These are phyloP conservation scores for Plasmodium chabaudi DNA, from an alignment of 169 alveolate species.

Conservation along the genomic window DNA sequence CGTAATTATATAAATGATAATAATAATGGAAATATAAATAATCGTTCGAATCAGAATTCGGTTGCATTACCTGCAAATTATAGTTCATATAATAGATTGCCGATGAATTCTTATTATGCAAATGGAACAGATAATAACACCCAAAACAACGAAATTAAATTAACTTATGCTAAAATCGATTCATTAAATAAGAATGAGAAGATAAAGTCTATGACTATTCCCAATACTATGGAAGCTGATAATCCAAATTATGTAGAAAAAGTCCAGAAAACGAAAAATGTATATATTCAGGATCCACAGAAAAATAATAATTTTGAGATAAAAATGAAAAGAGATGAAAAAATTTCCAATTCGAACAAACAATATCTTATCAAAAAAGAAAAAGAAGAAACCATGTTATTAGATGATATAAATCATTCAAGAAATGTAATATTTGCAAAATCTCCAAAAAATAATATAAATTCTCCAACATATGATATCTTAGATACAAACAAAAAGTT, in stretches of 20 bases:
- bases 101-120: constrained; percentile 9
- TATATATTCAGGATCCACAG: neutral
- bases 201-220: neutral
- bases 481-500: no score
- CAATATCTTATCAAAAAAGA: no score
- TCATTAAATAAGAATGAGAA: constrained; percentile 11
- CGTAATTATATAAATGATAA: no score
- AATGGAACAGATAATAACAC: neutral
- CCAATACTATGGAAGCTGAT: neutral
- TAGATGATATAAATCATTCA: no score
- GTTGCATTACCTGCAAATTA: constrained; percentile 11
- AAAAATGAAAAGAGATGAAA: neutral
- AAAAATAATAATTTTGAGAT: neutral
- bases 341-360: neutral
- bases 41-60: neutral
- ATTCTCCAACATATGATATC: no score
- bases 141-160: neutral
- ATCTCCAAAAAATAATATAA: no score
- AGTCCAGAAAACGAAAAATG: neutral
- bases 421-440: no score
- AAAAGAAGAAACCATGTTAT: no score
- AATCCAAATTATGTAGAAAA: constrained; percentile 1
- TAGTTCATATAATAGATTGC: constrained; percentile 6
- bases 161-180: neutral
- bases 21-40: neutral